phyloP scores from a whole-genome alignment of 2,329 filamentous ascomycete species.

The Fusarium sambucinum region DNA sequence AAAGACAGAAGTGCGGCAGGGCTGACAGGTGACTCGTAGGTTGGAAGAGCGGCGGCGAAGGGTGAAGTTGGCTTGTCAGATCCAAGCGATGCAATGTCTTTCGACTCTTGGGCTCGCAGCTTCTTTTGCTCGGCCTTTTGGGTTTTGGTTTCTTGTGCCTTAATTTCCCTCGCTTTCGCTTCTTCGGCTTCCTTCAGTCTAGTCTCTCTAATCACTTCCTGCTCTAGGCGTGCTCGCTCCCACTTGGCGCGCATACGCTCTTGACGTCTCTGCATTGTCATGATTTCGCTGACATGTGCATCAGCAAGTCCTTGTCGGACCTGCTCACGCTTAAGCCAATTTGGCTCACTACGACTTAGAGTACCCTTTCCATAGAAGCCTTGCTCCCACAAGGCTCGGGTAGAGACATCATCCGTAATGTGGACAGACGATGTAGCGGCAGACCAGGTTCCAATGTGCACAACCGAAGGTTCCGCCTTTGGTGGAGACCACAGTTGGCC shows the following conservation, averaged over 20 bases:
- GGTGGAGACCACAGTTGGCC: conserved; percentile 77
- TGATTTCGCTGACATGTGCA: conserved; percentile 81
- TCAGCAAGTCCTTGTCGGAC: conserved; percentile 74
- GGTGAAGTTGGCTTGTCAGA: conserved; percentile 9
- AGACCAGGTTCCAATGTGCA: conserved; percentile 85
- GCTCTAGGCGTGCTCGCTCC: conserved; percentile 88
- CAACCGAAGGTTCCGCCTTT: conserved; percentile 70
- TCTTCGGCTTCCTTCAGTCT: conserved; percentile 60
- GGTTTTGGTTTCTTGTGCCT: conserved; percentile 37
- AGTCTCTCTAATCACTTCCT: conserved; percentile 83
- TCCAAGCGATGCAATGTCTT: conserved; percentile 12
- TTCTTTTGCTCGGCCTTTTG: conserved; percentile 18
- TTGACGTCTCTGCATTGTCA: conserved; percentile 79
- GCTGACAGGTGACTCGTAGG: conserved; percentile 56
- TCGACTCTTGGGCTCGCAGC: conserved; percentile 13
- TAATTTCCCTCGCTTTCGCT: conserved; percentile 41
- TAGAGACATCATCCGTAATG: conserved; percentile 79
- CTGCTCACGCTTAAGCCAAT: conserved; percentile 88
- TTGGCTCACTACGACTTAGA: conserved; percentile 93
- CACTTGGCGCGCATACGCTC: conserved; percentile 89
- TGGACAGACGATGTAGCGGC: conserved; percentile 84
- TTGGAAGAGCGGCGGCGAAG: not conserved
- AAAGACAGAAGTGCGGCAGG: conserved; percentile 62
- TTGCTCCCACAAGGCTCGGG: conserved; percentile 91
- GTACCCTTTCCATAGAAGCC: conserved; percentile 97